These are phyloP conservation scores for Nelumbo lutea DNA, from an alignment of 164 flowering plant genomes.

Conservation along the genomic window DNA sequence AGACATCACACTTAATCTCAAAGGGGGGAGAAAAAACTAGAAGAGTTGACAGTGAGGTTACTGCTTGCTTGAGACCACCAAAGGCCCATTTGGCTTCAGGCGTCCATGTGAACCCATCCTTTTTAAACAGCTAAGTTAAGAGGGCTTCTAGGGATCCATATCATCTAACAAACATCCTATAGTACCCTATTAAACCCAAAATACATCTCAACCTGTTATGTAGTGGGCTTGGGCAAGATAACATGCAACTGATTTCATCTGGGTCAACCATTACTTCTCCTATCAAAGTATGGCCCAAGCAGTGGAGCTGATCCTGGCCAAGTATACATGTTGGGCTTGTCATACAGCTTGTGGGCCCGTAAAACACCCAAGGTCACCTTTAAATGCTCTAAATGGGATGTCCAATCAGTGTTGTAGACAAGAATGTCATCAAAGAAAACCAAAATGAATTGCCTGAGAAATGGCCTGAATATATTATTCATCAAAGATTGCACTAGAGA, in stretches of 20 bases:
- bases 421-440: not conserved
- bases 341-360: too few species aligned
- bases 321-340: not conserved
- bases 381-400: not conserved
- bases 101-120: not conserved
- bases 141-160: not conserved
- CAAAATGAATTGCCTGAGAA: not conserved
- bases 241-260: not conserved
- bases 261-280: not conserved
- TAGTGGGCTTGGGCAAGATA: not conserved
- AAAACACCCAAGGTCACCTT: too few species aligned
- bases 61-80: not conserved
- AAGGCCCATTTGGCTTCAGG: not conserved
- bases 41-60: not conserved
- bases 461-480: not conserved
- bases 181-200: not conserved
- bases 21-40: not conserved
- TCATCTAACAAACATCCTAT: not conserved
- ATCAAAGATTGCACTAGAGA: not conserved
- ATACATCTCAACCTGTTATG: not conserved
- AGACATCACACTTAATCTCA: not conserved
- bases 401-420: not conserved
- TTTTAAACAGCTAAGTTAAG: not conserved
- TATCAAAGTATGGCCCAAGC: not conserved
- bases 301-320: not conserved